Conservation (phyloP, 306 rosid species). For the Vigna angularis region DNA sequence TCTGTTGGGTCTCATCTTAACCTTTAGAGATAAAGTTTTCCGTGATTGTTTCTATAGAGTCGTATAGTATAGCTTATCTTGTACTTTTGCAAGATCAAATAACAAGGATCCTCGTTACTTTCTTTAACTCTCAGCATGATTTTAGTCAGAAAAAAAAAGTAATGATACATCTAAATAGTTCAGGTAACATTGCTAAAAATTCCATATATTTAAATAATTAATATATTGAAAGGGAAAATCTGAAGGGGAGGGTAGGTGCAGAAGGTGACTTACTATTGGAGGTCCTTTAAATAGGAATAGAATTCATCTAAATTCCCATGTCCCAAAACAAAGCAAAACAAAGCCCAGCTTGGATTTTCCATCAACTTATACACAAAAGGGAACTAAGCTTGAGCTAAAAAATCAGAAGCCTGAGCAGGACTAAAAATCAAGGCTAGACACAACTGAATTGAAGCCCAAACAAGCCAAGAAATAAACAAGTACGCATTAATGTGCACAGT, state of each 20-base stretch:
- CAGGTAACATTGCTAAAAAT: constrained; percentile 5
- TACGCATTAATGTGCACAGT: neutral
- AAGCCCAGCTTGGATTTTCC: neutral
- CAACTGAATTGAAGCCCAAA: neutral
- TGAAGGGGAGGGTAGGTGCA: neutral
- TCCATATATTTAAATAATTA: neutral
- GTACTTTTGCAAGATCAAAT: neutral
- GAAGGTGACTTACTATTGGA: neutral
- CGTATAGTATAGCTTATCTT: neutral
- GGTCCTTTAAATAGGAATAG: neutral
- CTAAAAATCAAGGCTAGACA: neutral
- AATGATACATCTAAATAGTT: neutral
- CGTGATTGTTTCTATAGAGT: neutral
- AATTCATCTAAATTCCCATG: constrained; percentile 10
- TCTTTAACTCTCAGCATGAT: neutral
- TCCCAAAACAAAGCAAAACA: constrained; percentile 8
- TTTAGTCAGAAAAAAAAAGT: too few species aligned
- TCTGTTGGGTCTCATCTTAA: neutral
- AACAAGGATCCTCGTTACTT: neutral
- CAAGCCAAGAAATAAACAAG: constrained; percentile 4
- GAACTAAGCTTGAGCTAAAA: constrained; percentile 11
- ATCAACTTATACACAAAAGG: neutral
- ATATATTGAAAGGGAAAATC: neutral
- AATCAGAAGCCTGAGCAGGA: constrained; percentile 17
- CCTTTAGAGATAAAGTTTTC: constrained; percentile 10